phyloP scores from a whole-genome alignment of 768 basidiomycete species.

The Tubosaeta brunneosetosa region DNA sequence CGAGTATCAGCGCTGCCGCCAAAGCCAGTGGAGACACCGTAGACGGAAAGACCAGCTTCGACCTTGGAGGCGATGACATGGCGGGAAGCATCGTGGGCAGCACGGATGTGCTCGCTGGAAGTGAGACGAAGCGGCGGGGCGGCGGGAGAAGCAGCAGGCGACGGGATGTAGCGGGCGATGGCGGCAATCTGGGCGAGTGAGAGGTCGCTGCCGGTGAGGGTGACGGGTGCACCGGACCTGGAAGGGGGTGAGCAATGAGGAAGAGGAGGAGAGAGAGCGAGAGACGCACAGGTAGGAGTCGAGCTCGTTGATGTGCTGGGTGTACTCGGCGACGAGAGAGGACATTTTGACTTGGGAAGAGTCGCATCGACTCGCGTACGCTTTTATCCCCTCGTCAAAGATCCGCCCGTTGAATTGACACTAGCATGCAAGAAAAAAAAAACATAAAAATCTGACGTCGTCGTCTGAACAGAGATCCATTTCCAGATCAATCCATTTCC shows the following conservation, averaged over 20 bases:
- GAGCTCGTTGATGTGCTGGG: conserved; percentile 57
- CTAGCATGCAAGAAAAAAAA: not conserved
- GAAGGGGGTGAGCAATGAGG: not conserved
- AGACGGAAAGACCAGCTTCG: conserved; percentile 62
- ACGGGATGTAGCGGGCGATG: conserved; percentile 51
- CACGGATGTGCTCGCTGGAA: conserved; percentile 30
- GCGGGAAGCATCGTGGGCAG: conserved; percentile 59
- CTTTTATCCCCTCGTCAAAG: conserved; percentile 8
- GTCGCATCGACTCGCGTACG: not conserved
- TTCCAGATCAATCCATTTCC: conserved; percentile 8
- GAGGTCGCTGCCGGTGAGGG: conserved; percentile 65
- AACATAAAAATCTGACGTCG: conserved; percentile 18
- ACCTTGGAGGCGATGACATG: conserved; percentile 64
- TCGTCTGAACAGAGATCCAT: conserved; percentile 1
- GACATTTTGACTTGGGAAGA: conserved; percentile 7
- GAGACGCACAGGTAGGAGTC: conserved; percentile 56
- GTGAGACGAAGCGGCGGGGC: conserved; percentile 23
- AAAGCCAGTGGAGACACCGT: conserved; percentile 82
- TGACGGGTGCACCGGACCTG: conserved; percentile 59
- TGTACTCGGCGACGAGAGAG: conserved; percentile 49
- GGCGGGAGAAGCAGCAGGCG: conserved; percentile 37
- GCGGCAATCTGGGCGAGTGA: conserved; percentile 78
- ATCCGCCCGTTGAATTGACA: conserved; percentile 17
- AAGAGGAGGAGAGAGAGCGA: not conserved
- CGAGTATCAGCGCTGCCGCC: conserved; percentile 88